Base-by-base conservation (phyloP, 805 yeast genomes). In the Pichia phayaonensis region DNA sequence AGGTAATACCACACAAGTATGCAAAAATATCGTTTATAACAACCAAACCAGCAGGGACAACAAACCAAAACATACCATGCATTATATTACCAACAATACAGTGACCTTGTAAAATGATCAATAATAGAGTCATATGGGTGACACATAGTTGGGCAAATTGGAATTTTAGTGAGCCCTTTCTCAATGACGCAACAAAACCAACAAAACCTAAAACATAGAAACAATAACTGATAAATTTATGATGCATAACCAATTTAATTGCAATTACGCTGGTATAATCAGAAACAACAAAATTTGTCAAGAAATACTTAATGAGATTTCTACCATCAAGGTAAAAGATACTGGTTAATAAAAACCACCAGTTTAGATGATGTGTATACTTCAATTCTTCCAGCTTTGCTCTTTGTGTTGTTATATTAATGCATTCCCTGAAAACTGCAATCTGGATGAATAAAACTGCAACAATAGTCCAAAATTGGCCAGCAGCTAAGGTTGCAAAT, bases 11-110 rank as follows among this genome's bases (percentile, higher is more conserved):
- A 71, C 98, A 94, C 45, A 94, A 73, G 65, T 94, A 94, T 24
- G 99, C 99, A 75, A 89, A 90, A 48, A 92, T 90, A 65, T 94
- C 99, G 66, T 94, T 94, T 50, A 88, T 86, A 58, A 94, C 88
- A 46, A 94, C 99, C 61, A 92, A 74, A 2, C 94, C 84, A 54
- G 88, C 90, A 8, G 99, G 99, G 47, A 94, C 74, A 53, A 94
- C 72, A 69, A 94, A 88, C 99, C 99, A 94, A 62, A 90, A 84
- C 65, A 94, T 72, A 15, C 99, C 99, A 57, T 81, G 86, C 59
- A 90, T 75, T 51, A 92, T 85, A 67, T 94, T 94, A 61, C 83
- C 86, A 59, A 88, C 90, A 60, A 94, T 86, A 66, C 90, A 81
- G 68, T 94, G 96, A 44, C 95, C 94, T 72, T 94, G 99, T 72